A percentile compares a stretch with the other conserved stretches of the same genome.
Conservation (phyloP, 2,329 filamentous ascomycete genomes). For the Grosmannia penicillata region DNA sequence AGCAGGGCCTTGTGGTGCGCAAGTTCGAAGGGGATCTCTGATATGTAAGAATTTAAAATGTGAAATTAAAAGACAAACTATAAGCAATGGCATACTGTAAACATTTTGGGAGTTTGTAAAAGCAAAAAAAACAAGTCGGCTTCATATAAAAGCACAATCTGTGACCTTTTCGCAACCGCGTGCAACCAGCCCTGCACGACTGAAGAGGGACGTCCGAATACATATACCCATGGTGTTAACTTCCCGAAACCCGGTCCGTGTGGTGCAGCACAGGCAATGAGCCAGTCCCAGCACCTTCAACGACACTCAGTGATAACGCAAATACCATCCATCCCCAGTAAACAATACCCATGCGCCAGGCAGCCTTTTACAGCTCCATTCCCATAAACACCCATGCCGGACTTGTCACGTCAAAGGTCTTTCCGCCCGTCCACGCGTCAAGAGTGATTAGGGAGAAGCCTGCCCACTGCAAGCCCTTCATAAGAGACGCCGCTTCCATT, state of each 20-base stretch:
- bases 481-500: slow-evolving; percentile 49
- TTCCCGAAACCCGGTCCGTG: too few species aligned
- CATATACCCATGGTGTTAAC: too few species aligned
- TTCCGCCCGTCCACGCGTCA: slow-evolving; percentile 53
- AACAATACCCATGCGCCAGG: too few species aligned
- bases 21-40: slow-evolving; percentile 51
- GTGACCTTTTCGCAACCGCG: neutral
- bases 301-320: neutral
- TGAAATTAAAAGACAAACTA: too few species aligned
- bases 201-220: too few species aligned
- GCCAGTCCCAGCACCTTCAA: too few species aligned
- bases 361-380: slow-evolving; percentile 57
- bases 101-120: neutral
- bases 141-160: neutral
- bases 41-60: neutral
- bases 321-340: too few species aligned
- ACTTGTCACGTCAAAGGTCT: slow-evolving; percentile 37
- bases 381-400: slow-evolving; percentile 72
- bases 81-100: too few species aligned
- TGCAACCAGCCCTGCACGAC: too few species aligned
- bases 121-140: neutral
- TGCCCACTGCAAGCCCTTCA: slow-evolving; percentile 82
- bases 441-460: slow-evolving; percentile 76
- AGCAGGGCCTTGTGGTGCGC: slow-evolving; percentile 62
- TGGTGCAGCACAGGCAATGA: too few species aligned